Evolutionary conservation across 352 stramenopile species (phyloP).

Genomic region (Pythium biforme): DNA sequence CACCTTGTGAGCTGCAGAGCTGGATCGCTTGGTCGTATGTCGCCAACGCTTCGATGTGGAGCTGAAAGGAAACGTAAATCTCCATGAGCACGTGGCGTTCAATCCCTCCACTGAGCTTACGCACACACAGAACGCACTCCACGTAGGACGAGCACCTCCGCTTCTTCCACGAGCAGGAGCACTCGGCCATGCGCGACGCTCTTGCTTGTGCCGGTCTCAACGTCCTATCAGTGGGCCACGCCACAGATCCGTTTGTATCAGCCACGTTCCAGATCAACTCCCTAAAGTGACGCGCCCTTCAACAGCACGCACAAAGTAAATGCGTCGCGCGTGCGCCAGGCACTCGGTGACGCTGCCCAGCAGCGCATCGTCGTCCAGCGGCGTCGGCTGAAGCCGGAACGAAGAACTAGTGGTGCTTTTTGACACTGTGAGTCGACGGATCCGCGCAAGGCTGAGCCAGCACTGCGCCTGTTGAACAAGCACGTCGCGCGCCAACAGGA

Average conservation of each 20-base stretch:
- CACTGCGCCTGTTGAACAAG: conserved; percentile 30
- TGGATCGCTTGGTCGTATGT: conserved; percentile 42
- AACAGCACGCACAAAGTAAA: conserved; percentile 15
- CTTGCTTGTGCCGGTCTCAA: conserved; percentile 32
- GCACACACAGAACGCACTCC: conserved; percentile 22
- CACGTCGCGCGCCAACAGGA: conserved; percentile 36
- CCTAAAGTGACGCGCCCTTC: not conserved
- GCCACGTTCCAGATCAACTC: not conserved
- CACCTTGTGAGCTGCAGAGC: conserved; percentile 41
- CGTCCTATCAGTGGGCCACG: not conserved
- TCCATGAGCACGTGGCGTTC: too few species aligned
- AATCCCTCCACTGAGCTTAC: too few species aligned
- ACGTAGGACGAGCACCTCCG: conserved; percentile 33
- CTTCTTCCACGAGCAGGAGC: conserved; percentile 46
- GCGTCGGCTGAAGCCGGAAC: not conserved
- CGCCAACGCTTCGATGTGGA: conserved; percentile 31
- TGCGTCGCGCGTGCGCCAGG: conserved; percentile 4
- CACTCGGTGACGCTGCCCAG: not conserved
- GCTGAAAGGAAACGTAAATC: conserved; percentile 20
- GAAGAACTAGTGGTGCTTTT: too few species aligned
- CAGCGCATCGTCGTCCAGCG: not conserved
- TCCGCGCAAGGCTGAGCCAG: conserved; percentile 15
- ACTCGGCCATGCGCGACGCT: conserved; percentile 39
- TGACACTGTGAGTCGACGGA: conserved; percentile 10
- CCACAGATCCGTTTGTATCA: too few species aligned